These are phyloP conservation scores for Paratrimastix pyriformis DNA, from an alignment of 78 protist genomes.

Conservation along the genomic window DNA sequence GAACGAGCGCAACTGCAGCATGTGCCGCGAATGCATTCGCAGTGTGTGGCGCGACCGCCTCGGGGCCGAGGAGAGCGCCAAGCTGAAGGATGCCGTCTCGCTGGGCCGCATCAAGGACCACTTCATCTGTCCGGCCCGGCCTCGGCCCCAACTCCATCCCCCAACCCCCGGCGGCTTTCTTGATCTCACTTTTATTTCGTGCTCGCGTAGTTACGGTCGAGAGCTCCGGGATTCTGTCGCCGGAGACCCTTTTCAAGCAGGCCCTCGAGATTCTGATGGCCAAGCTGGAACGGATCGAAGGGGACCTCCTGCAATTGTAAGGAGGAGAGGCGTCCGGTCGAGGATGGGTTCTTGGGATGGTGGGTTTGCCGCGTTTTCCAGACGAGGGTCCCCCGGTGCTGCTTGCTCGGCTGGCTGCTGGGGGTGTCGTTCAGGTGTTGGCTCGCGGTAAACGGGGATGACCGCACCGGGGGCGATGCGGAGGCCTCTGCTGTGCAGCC, in stretches of 20 bases:
- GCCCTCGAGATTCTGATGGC: conserved; percentile 29
- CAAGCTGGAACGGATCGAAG: no score
- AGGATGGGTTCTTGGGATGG: no score
- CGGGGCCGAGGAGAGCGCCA: background rate
- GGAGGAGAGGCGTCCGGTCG: no score
- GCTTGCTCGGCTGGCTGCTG: no score
- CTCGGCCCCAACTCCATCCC: background rate
- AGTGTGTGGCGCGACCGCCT: conserved; percentile 38
- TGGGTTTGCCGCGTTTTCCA: no score
- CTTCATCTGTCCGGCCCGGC: conserved; percentile 64
- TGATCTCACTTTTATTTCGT: background rate
- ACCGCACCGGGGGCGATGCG: no score
- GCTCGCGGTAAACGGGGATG: no score
- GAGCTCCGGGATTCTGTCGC: conserved; percentile 44
- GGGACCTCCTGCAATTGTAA: no score
- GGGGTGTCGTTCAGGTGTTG: no score
- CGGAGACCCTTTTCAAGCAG: conserved; percentile 27
- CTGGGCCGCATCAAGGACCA: conserved; percentile 59
- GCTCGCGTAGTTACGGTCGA: conserved; percentile 43
- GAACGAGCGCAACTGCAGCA: conserved; percentile 61
- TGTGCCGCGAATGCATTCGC: conserved; percentile 80
- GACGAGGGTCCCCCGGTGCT: no score
- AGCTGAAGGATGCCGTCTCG: conserved; percentile 1
- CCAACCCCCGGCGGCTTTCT: background rate
- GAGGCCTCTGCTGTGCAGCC: no score